A percentile compares a stretch with the other conserved stretches of the same genome.
Evolutionary conservation across 73 alveolate genomes (phyloP).

Genomic region (Tetrahymena elliotti): DNA sequence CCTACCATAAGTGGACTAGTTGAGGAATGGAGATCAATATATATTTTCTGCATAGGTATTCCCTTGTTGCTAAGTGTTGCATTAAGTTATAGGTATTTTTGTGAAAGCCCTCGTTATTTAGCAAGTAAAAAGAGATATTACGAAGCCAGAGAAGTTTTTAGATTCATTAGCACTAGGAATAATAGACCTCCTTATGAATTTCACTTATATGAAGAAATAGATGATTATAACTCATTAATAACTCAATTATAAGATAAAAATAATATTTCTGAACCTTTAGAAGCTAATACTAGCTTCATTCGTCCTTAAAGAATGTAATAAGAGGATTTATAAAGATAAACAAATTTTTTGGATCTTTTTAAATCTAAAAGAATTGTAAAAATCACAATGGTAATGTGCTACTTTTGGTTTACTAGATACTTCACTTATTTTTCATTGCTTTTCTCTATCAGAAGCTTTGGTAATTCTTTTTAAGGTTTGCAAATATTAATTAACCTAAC

Average conservation of each 20-base stretch:
- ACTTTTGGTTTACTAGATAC: constrained; percentile 39
- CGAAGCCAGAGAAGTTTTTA: constrained; percentile 26
- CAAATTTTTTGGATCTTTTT: constrained; percentile 5
- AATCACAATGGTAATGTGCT: background rate
- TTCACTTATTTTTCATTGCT: constrained; percentile 24
- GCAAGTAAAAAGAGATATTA: constrained; percentile 13
- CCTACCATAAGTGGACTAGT: constrained; percentile 20
- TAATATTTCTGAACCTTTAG: background rate
- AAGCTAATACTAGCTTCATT: background rate
- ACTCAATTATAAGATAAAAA: background rate
- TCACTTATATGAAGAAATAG: constrained; percentile 30
- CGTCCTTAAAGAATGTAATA: background rate
- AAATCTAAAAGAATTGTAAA: background rate
- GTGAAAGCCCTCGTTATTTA: constrained; percentile 35
- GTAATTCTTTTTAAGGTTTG: background rate
- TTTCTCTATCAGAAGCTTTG: constrained; percentile 24
- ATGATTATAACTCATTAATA: background rate
- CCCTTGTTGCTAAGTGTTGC: constrained; percentile 11
- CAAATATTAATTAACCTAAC: background rate
- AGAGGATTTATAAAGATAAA: background rate
- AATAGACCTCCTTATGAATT: constrained; percentile 37
- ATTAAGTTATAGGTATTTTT: constrained; percentile 3
- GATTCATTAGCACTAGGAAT: constrained; percentile 20
- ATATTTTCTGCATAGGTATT: constrained; percentile 8
- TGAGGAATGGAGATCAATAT: constrained; percentile 17